phyloP scores from a whole-genome alignment of 768 basidiomycete species.

The Phlebiopsis gigantea region DNA sequence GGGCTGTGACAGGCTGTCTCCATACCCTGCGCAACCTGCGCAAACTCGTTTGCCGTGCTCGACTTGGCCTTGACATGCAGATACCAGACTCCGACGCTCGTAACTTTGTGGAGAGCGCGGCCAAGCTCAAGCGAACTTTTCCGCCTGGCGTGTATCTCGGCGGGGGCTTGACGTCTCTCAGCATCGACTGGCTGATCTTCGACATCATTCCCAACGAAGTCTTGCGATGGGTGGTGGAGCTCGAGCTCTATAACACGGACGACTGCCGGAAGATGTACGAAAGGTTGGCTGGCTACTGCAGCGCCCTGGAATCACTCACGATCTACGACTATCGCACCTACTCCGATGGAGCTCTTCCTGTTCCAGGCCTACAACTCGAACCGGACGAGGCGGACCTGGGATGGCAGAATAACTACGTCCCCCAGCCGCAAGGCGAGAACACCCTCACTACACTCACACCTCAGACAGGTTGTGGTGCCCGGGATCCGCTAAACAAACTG shows the following conservation, averaged over 20 bases:
- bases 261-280: background rate
- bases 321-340: background rate
- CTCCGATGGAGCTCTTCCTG: background rate
- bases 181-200: background rate
- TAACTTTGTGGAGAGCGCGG: background rate
- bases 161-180: background rate
- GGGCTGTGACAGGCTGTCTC: background rate
- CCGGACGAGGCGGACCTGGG: background rate
- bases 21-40: background rate
- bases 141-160: background rate
- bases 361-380: background rate
- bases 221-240: background rate
- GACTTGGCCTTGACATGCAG: background rate
- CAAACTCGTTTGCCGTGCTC: background rate
- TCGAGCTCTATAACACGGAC: slow-evolving; percentile 1
- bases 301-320: background rate
- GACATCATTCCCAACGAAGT: background rate
- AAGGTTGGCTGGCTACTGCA: background rate
- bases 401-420: background rate
- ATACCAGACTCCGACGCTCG: background rate
- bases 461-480: no score
- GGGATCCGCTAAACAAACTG: background rate
- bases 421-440: background rate
- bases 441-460: background rate
- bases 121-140: background rate